Percentiles rank a stretch among this genome's conserved stretches.
These are phyloP conservation scores for Cnidoscolus chayamansa DNA, from an alignment of 441 rosid genomes.

Conservation along the genomic window DNA sequence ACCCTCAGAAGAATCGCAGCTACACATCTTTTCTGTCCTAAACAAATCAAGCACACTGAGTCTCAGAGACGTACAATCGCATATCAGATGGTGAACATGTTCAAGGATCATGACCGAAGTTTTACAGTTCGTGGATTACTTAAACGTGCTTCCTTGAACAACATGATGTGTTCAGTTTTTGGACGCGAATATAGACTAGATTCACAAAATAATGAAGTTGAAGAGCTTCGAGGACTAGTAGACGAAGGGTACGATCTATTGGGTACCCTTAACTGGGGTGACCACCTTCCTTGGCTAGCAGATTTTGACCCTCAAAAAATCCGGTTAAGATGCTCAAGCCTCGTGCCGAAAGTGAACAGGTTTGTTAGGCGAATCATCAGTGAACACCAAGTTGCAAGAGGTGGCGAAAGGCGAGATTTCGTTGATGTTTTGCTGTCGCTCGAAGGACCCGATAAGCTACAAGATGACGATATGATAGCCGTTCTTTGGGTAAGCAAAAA, in stretches of 20 bases:
- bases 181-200: slow-evolving; percentile 54
- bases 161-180: slow-evolving; percentile 78
- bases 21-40: slow-evolving; percentile 62
- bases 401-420: slow-evolving; percentile 40
- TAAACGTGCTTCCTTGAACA: slow-evolving; percentile 67
- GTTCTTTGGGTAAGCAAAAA: slow-evolving; percentile 70
- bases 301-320: slow-evolving; percentile 71
- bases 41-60: slow-evolving; percentile 60
- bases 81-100: slow-evolving; percentile 44
- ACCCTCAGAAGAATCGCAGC: slow-evolving; percentile 62
- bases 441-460: slow-evolving; percentile 48
- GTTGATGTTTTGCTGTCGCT: slow-evolving; percentile 70
- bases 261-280: slow-evolving; percentile 73
- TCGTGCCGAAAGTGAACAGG: slow-evolving; percentile 64
- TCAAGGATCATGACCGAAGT: slow-evolving; percentile 26
- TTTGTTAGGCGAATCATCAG: slow-evolving; percentile 53
- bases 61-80: slow-evolving; percentile 44
- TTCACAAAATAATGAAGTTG: slow-evolving; percentile 37
- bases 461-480: slow-evolving; percentile 72
- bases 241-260: slow-evolving; percentile 81
- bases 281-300: slow-evolving; percentile 71
- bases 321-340: slow-evolving; percentile 62
- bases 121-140: slow-evolving; percentile 51
- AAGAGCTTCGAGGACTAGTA: slow-evolving; percentile 53
- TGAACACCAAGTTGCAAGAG: slow-evolving; percentile 37